Percentiles rank a stretch among this genome's conserved stretches.
Conservation (phyloP, 2,329 filamentous ascomycete genomes). For the Aureobasidium leucospermi region DNA sequence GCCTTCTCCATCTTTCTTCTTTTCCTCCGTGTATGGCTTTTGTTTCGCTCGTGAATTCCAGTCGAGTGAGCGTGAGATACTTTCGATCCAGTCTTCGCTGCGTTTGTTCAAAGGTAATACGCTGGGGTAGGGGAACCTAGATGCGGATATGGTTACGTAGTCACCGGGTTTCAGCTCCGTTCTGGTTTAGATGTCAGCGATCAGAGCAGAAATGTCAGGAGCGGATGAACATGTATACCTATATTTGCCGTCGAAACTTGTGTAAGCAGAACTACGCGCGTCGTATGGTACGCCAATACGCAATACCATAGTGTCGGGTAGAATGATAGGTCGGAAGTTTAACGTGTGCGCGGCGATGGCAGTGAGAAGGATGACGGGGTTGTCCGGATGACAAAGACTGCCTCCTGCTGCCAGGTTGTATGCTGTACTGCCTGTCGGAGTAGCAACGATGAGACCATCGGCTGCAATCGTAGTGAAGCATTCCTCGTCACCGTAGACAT, state of each 20-base stretch:
- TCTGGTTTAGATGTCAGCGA: constrained; percentile 13
- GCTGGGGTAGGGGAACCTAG: constrained; percentile 70
- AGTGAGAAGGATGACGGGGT: constrained; percentile 89
- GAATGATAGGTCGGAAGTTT: constrained; percentile 90
- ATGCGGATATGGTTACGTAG: constrained; percentile 78
- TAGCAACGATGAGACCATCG: constrained; percentile 88
- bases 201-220: background rate
- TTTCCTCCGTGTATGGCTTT: constrained; percentile 45
- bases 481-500: constrained; percentile 90
- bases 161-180: constrained; percentile 65
- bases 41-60: constrained; percentile 78
- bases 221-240: constrained; percentile 36
- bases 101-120: constrained; percentile 48
- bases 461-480: constrained; percentile 91
- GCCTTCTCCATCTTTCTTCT: background rate
- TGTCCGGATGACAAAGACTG: constrained; percentile 89
- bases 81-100: constrained; percentile 78
- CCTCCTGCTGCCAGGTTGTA: constrained; percentile 96
- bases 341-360: constrained; percentile 93
- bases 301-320: constrained; percentile 92
- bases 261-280: constrained; percentile 83
- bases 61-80: constrained; percentile 68
- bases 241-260: constrained; percentile 94
- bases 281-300: constrained; percentile 92
- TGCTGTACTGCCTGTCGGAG: constrained; percentile 87